Conservation (phyloP, 1,284 basidiomycete genomes). For the Gymnopus androsaceus region DNA sequence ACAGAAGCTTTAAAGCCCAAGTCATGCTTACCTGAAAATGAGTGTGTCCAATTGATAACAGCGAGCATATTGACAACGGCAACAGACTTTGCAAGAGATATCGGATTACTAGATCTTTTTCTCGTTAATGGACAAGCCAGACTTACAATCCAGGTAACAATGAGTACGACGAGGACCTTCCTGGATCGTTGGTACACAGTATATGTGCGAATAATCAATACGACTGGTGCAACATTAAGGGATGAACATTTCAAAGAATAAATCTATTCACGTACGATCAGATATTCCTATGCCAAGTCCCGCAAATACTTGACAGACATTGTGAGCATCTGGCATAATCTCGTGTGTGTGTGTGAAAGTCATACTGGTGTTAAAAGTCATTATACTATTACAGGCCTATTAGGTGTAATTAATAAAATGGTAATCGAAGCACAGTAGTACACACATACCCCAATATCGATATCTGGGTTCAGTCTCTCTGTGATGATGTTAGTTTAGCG, state of each 20-base stretch:
- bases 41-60: neutral
- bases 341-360: neutral
- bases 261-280: neutral
- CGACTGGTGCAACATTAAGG: neutral
- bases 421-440: neutral
- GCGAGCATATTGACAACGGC: neutral
- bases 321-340: neutral
- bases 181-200: constrained; percentile 4
- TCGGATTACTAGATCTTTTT: neutral
- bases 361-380: constrained; percentile 9
- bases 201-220: constrained; percentile 8
- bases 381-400: neutral
- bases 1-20: neutral
- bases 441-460: neutral
- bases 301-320: constrained; percentile 1
- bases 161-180: constrained; percentile 2
- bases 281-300: constrained; percentile 10
- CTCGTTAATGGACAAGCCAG: neutral
- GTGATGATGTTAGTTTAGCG: neutral
- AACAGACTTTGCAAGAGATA: neutral
- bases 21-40: neutral
- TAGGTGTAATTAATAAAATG: neutral
- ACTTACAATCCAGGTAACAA: constrained; percentile 5
- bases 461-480: constrained; percentile 1
- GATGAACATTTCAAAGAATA: no score